phyloP scores from a whole-genome alignment of 768 basidiomycete genomes.

The Boletus eberwhitei region DNA sequence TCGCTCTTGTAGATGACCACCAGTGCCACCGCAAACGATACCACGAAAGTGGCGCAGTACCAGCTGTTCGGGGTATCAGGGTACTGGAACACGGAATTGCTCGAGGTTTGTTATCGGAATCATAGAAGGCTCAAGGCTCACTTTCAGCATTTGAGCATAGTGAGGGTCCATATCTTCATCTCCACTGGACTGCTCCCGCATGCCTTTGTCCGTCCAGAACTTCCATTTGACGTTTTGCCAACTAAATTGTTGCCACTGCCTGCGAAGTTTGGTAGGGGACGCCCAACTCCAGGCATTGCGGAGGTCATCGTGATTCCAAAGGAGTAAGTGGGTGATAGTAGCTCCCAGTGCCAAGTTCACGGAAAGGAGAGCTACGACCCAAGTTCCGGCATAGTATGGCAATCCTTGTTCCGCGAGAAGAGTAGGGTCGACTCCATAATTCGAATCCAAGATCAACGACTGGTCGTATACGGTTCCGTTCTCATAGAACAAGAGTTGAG shows the following conservation, averaged over 20 bases:
- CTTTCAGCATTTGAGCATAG: constrained; percentile 49
- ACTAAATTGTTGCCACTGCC: constrained; percentile 19
- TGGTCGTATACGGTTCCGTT: constrained; percentile 55
- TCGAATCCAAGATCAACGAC: constrained; percentile 46
- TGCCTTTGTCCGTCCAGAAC: constrained; percentile 31
- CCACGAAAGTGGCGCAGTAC: constrained; percentile 28
- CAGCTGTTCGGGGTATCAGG: constrained; percentile 33
- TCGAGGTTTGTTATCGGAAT: constrained; percentile 10
- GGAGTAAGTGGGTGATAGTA: constrained; percentile 47
- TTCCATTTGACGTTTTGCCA: constrained; percentile 38
- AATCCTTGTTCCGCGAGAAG: constrained; percentile 43
- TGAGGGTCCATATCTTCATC: constrained; percentile 50
- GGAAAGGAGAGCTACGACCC: constrained; percentile 19
- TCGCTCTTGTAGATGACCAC: constrained; percentile 50
- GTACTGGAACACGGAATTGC: constrained; percentile 22
- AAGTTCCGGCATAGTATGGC: constrained; percentile 30
- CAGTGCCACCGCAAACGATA: constrained; percentile 48
- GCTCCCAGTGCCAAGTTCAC: constrained; percentile 36
- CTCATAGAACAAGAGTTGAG: constrained; percentile 48
- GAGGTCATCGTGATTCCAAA: constrained; percentile 55
- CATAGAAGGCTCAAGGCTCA: constrained; percentile 13
- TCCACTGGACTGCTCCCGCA: constrained; percentile 30
- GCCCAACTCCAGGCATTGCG: constrained; percentile 46
- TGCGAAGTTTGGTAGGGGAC: constrained; percentile 29
- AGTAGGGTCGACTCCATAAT: constrained; percentile 48